Evolutionary conservation across 1,284 basidiomycete species (phyloP).

Genomic region (Tausonia pullulans): DNA sequence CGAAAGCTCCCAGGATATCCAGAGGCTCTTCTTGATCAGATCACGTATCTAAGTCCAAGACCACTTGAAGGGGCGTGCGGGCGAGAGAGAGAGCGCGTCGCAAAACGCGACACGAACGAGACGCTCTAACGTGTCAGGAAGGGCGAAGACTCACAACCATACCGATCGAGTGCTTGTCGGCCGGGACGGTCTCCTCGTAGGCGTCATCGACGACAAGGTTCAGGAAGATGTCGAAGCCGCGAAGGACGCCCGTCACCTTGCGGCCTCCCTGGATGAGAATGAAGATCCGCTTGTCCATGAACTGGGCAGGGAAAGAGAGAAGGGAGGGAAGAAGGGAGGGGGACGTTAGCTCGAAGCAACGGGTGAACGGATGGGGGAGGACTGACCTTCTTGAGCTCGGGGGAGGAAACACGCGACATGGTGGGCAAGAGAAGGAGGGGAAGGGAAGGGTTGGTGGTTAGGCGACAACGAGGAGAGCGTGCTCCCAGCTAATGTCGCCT

Average conservation of each 20-base stretch:
- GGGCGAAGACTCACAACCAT: constrained; percentile 61
- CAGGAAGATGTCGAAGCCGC: constrained; percentile 97
- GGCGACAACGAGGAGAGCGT: too few species aligned
- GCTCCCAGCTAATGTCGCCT: too few species aligned
- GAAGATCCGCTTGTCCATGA: constrained; percentile 97
- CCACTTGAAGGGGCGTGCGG: background rate
- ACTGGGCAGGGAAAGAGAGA: constrained; percentile 43
- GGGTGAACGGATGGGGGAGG: background rate
- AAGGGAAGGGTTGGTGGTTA: background rate
- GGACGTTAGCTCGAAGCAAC: constrained; percentile 12
- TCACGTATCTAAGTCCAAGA: background rate
- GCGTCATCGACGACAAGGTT: constrained; percentile 97
- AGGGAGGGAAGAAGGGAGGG: constrained; percentile 14
- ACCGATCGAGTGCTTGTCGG: constrained; percentile 80
- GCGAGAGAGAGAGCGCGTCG: too few species aligned
- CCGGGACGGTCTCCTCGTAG: constrained; percentile 76
- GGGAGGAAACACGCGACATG: constrained; percentile 85
- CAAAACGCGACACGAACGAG: too few species aligned
- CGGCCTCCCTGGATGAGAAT: constrained; percentile 92
- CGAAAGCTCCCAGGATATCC: too few species aligned
- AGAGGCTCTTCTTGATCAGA: too few species aligned
- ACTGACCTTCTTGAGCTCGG: constrained; percentile 81
- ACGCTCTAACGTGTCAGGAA: background rate
- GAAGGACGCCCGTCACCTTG: constrained; percentile 86
- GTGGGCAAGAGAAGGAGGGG: constrained; percentile 16